Percentiles rank a stretch among this genome's conserved stretches.
These are phyloP conservation scores for Alternaria conjuncta DNA, from an alignment of 2,329 filamentous ascomycete genomes.

Conservation along the genomic window DNA sequence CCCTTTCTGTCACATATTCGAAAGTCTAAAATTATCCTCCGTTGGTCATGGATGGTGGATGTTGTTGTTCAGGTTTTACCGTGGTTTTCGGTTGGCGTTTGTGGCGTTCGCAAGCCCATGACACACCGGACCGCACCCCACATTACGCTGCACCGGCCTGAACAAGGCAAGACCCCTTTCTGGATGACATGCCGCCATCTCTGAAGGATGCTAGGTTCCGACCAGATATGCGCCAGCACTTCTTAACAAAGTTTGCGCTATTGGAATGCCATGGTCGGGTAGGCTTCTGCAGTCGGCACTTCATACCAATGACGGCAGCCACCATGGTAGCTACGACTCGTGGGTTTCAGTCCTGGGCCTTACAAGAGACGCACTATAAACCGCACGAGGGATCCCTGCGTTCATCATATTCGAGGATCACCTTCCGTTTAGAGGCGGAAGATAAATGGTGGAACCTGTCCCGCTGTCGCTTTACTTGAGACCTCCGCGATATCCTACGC, in stretches of 20 bases:
- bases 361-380: background rate
- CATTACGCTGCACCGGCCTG: background rate
- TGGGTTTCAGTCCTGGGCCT: background rate
- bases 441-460: slow-evolving; percentile 2
- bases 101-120: slow-evolving; percentile 3
- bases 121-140: slow-evolving; percentile 4
- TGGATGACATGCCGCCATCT: background rate
- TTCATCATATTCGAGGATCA: slow-evolving; percentile 3
- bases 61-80: background rate
- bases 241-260: slow-evolving; percentile 6
- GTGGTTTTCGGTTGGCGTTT: background rate
- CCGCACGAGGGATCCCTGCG: background rate
- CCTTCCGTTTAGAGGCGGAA: background rate
- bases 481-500: background rate
- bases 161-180: slow-evolving; percentile 6
- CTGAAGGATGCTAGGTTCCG: background rate
- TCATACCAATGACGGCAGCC: background rate
- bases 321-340: slow-evolving; percentile 6
- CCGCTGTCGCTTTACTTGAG: background rate
- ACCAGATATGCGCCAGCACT: background rate
- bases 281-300: slow-evolving; percentile 4
- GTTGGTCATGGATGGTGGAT: background rate
- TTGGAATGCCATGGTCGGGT: slow-evolving; percentile 5
- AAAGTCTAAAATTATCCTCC: background rate
- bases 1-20: background rate